Evolutionary conservation across 176 grass and related monocot species (phyloP).

Genomic region (Elaeis guineensis): DNA sequence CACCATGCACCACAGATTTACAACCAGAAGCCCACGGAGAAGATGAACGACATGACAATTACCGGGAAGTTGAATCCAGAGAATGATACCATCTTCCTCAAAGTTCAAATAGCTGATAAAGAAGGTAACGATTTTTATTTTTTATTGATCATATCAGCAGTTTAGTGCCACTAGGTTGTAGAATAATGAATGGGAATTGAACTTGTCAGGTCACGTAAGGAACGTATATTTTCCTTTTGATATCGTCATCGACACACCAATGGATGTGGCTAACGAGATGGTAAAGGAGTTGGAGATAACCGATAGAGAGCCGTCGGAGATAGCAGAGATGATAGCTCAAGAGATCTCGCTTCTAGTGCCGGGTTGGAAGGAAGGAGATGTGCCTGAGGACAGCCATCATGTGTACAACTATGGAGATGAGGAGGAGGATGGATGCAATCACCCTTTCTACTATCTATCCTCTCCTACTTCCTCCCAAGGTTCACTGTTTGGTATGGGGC

Average conservation of each 20-base stretch:
- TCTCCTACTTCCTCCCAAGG: slow-evolving; percentile 57
- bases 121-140: slow-evolving; percentile 16
- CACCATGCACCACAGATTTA: too few relatives aligned
- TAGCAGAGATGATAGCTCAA: slow-evolving; percentile 74
- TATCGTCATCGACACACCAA: slow-evolving; percentile 48
- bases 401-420: slow-evolving; percentile 33
- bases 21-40: too few relatives aligned
- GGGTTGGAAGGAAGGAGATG: slow-evolving; percentile 8
- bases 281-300: slow-evolving; percentile 85
- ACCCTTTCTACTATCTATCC: slow-evolving; percentile 51
- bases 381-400: slow-evolving; percentile 5
- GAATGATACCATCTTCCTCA: slow-evolving; percentile 76
- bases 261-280: slow-evolving; percentile 82
- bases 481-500: slow-evolving; percentile 25
- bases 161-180: too few relatives aligned
- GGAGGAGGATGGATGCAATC: slow-evolving; percentile 27
- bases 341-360: slow-evolving; percentile 53
- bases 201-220: slow-evolving; percentile 15
- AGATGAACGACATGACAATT: slow-evolving; percentile 60
- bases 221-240: slow-evolving; percentile 99
- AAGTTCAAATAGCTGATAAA: slow-evolving; percentile 68
- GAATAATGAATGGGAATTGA: too few relatives aligned
- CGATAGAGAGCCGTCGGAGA: slow-evolving; percentile 48
- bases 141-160: too few relatives aligned
- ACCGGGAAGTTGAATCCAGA: slow-evolving; percentile 85